Base-by-base conservation (phyloP, 2,329 filamentous ascomycete genomes). In the Aureobasidium sp. region DNA sequence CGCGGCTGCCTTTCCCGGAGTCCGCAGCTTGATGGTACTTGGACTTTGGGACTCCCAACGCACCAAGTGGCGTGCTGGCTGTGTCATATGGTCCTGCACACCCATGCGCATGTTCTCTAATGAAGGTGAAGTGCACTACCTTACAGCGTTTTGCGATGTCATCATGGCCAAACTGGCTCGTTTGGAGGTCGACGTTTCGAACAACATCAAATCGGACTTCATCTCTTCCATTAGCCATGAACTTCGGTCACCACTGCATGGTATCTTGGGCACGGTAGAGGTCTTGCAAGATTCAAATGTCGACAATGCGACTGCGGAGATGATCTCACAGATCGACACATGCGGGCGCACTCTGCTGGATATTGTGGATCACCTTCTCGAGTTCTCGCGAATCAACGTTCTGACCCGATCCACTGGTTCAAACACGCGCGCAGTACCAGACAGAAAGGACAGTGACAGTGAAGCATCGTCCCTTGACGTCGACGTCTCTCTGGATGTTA, bases 171-270 rank as follows among this genome's bases (percentile, higher is more conserved):
- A 78, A 62, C 65, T 78, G 3, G 69, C 73, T 21, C 67, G 76
- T 5, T 66, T 78, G 10, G 72, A 74, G 27, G 74, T 73, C 0
- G 67, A 74, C 8, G 70, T 69, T 6, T 71, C 74, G 3, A 77
- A 81, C 41, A 74, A 75, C 50, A 75, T 78, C 10, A 83, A 83
- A 62, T 76, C 76, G 0, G 79, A 81, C 10, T 80, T 83, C 44
- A 76, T 83, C 10, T 76, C 77, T 0, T 78, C 76, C 0, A 79
- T 83, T 27, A 78, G 75, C 30, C 81, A 83, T 65, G 81, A 83
- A 63, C 70, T 83, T 10, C 71, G 79, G 5, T 76, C 69, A 37
- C 81, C 75, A 21, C 69, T 77, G 36, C 81, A 78, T 61, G 79
- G 76, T 36, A 77, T 78, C 7, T 70, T 79, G 6, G 79, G 78